These are phyloP conservation scores for fission yeast (Schizosaccharomyces pombe) DNA, from an alignment of 805 yeast species.

Conservation along the genomic window DNA sequence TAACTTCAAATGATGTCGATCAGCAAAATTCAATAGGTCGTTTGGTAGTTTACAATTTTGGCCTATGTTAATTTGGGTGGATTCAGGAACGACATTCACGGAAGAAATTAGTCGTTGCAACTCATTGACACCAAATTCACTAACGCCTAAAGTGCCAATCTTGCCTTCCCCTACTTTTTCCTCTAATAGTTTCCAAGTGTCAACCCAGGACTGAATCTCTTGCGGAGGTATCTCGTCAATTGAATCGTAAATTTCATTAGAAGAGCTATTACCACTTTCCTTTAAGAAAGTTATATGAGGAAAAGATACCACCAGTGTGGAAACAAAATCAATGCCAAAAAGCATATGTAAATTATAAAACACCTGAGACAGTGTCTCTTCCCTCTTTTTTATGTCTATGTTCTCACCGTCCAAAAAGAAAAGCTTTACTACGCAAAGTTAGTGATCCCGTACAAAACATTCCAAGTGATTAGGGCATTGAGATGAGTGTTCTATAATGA, in stretches of 20 bases:
- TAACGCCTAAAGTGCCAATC: neutral
- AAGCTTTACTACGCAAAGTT: neutral
- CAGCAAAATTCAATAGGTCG: neutral
- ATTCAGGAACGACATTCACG: neutral
- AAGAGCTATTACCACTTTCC: neutral
- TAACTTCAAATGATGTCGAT: neutral
- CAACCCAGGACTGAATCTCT: constrained; percentile 1
- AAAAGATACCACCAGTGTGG: neutral
- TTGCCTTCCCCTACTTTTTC: neutral
- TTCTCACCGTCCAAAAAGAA: neutral
- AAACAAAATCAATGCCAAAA: neutral
- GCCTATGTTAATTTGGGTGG: neutral
- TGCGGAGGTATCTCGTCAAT: neutral
- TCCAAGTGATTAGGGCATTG: no score
- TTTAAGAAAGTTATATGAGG: neutral
- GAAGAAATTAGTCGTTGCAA: neutral
- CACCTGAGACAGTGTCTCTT: neutral
- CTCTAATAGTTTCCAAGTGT: neutral
- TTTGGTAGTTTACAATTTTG: neutral
- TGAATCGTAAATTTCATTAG: neutral
- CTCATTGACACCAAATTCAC: neutral
- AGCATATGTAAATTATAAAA: neutral
- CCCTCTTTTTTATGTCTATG: neutral
- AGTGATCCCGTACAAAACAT: neutral
- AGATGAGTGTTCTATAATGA: no score